phyloP scores from a whole-genome alignment of 345 rosid species.

The Eutrema japonicum region DNA sequence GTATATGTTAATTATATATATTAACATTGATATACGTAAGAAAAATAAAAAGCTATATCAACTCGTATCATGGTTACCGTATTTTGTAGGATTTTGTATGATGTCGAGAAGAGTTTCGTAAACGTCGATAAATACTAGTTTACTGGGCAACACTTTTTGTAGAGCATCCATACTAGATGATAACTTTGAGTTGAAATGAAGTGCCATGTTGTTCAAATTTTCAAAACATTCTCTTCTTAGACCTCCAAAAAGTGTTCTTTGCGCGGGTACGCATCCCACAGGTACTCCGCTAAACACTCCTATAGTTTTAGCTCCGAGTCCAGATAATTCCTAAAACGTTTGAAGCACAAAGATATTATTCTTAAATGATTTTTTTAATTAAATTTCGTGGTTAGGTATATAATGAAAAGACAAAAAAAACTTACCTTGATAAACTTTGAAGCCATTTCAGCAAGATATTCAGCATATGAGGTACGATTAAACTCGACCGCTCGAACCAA shows the following conservation, averaged over 20 bases:
- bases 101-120: conserved; percentile 36
- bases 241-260: conserved; percentile 40
- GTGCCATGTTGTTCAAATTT: conserved; percentile 33
- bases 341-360: not conserved
- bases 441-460: conserved; percentile 24
- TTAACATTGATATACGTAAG: not conserved
- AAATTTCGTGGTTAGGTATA: not conserved
- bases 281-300: conserved; percentile 40
- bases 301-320: conserved; percentile 27
- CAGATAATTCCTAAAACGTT: conserved; percentile 24
- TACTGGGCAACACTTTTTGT: conserved; percentile 12
- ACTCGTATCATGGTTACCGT: conserved; percentile 25
- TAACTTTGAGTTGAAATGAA: conserved; percentile 35
- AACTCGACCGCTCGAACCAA: conserved; percentile 1
- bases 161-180: conserved; percentile 33
- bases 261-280: conserved; percentile 35
- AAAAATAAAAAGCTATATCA: not conserved
- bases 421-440: conserved; percentile 32
- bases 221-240: conserved; percentile 32
- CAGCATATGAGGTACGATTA: conserved; percentile 33
- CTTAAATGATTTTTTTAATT: not conserved
- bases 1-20: not conserved
- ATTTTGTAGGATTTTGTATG: conserved; percentile 8
- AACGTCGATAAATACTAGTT: conserved; percentile 35
- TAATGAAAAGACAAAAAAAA: not conserved